Percentiles rank a stretch among this genome's conserved stretches.
Conservation (phyloP, 345 rosid genomes). For the Syzygium aromaticum region DNA sequence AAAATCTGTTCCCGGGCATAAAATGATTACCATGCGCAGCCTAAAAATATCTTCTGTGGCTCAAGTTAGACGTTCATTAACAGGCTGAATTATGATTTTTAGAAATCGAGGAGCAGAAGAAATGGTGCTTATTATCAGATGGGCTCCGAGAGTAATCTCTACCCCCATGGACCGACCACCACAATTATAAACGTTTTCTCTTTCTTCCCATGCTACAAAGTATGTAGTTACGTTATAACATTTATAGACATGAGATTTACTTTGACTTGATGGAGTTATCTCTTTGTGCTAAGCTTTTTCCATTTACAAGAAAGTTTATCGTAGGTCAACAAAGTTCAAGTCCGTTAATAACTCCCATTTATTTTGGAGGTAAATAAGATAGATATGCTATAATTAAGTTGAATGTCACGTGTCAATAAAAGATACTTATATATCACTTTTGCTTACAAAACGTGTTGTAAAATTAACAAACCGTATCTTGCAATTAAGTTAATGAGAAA, state of each 20-base stretch:
- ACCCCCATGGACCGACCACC: too few relatives aligned
- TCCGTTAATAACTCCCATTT: not conserved
- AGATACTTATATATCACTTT: too few relatives aligned
- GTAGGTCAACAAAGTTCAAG: not conserved
- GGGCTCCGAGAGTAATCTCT: not conserved
- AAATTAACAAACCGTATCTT: too few relatives aligned
- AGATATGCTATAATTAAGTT: too few relatives aligned
- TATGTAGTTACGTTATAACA: not conserved
- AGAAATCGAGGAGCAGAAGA: not conserved
- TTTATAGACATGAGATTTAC: not conserved
- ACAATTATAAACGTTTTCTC: too few relatives aligned
- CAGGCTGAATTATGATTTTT: not conserved
- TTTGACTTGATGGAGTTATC: not conserved
- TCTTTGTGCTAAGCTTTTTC: not conserved
- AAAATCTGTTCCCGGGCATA: too few relatives aligned
- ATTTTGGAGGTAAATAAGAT: not conserved
- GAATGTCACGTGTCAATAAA: too few relatives aligned
- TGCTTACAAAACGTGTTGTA: too few relatives aligned
- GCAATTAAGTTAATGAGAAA: too few relatives aligned
- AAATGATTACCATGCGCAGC: too few relatives aligned
- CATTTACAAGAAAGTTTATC: not conserved
- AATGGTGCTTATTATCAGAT: not conserved
- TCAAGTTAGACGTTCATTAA: not conserved
- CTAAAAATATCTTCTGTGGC: not conserved
- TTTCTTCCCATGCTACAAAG: too few relatives aligned